Evolutionary conservation across 1,284 basidiomycete genomes (phyloP), one percentile per base, ranked within the genome.

Genomic region (Cutaneotrichosporon cutaneum): DNA sequence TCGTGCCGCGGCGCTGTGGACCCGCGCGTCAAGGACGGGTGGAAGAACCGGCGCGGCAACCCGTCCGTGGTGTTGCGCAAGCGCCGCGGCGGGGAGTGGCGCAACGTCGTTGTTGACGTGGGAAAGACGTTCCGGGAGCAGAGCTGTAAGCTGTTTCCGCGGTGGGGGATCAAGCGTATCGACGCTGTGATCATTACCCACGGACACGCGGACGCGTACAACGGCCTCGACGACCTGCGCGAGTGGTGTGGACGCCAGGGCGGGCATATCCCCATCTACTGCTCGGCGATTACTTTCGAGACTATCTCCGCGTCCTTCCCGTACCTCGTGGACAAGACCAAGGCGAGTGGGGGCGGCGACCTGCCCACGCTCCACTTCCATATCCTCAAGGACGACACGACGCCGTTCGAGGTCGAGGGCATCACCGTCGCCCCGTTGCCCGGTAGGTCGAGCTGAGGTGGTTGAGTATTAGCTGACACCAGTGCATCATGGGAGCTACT

Each of bases 181-280:
- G 80, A 81, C 63, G 80, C 80, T 4, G 79, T 81, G 5, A 67
- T 81, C 18, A 70, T 81, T 54, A 81, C 80, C 0, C 80, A 81
- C 70, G 78, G 77, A 1, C 80, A 77, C 62, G 76, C 75, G 44
- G 76, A 78, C 62, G 75, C 75, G 26, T 76, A 73, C 62, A 72
- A 73, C 48, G 72, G 74, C 14, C 65, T 75, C 21, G 75, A 74
- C 66, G 73, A 74, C 63, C 58, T 75, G 30, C 57, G 77, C 52
- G 77, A 78, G 67, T 78, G 77, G 77, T 77, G 76, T 62, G 66
- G 72, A 13, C 67, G 76, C 21, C 75, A 74, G 61, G 68, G 72
- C 11, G 63, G 56, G 16, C 59, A 70, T 1, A 78, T 80, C 35
- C 75, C 75, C 1, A 70, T 78, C 30, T 77, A 73, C 65, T 68